Evolutionary conservation across 75 land plant genomes (phyloP).

Genomic region (Adiantum capillusveneris): DNA sequence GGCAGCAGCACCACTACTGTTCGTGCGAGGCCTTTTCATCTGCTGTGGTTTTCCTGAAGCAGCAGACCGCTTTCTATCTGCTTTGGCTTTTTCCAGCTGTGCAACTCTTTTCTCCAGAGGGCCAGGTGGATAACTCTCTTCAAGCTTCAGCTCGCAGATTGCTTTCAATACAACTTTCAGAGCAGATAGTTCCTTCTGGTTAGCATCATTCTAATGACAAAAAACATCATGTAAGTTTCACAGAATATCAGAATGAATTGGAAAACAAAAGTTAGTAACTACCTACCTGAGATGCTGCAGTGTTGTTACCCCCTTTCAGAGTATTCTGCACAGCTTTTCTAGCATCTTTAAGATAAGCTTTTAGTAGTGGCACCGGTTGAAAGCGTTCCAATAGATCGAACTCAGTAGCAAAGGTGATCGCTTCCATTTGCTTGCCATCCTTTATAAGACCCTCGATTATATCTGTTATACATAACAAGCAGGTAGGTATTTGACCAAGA

Average conservation of each 20-base stretch:
- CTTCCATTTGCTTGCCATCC: constrained; percentile 40
- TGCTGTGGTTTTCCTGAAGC: constrained; percentile 21
- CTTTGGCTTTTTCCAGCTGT: constrained; percentile 41
- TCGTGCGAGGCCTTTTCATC: constrained; percentile 24
- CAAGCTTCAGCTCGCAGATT: constrained; percentile 44
- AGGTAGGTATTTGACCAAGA: too few species aligned
- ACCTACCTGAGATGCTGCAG: too few species aligned
- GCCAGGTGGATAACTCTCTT: constrained; percentile 37
- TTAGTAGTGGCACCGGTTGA: constrained; percentile 59
- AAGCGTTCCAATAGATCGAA: constrained; percentile 59
- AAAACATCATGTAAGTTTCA: too few species aligned
- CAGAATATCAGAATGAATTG: too few species aligned
- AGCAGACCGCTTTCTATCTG: constrained; percentile 26
- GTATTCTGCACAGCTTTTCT: constrained; percentile 18
- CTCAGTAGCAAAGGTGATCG: constrained; percentile 33
- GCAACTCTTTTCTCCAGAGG: constrained; percentile 42
- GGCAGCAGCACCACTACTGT: constrained; percentile 19
- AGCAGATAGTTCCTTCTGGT: constrained; percentile 39
- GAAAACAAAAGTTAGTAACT: too few species aligned
- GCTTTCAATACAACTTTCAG: constrained; percentile 33
- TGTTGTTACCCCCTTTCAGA: background rate
- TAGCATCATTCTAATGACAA: constrained; percentile 21
- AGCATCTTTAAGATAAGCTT: constrained; percentile 65
- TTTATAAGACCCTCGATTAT: constrained; percentile 30
- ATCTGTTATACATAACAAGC: constrained; percentile 21